phyloP scores from a whole-genome alignment of 2,329 filamentous ascomycete genomes.

The Tricladium varicosporioides region DNA sequence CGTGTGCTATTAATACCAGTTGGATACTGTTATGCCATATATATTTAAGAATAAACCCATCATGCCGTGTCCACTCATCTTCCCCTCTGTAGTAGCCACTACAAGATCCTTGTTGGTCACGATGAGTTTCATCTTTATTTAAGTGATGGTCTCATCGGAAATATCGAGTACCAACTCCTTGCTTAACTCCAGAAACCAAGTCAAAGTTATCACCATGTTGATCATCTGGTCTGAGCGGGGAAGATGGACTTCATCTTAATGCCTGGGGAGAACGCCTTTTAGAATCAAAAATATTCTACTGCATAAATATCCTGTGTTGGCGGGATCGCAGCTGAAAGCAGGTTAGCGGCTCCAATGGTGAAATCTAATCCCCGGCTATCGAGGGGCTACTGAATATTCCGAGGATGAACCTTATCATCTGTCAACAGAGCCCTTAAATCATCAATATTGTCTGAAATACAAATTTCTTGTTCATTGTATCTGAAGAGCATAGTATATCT shows the following conservation, averaged over 20 bases:
- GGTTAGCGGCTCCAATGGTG: not conserved
- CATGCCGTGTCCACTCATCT: slow-evolving; percentile 62
- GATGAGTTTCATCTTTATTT: slow-evolving; percentile 68
- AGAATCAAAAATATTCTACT: not conserved
- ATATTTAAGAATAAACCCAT: slow-evolving; percentile 41
- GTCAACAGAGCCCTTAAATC: no score
- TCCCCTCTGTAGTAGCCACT: slow-evolving; percentile 73
- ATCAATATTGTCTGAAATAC: no score
- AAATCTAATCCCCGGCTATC: not conserved
- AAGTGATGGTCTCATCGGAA: slow-evolving; percentile 67
- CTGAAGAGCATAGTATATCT: no score
- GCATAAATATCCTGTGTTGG: not conserved
- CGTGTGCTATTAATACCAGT: slow-evolving; percentile 41
- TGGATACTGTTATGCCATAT: no score
- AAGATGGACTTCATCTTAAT: slow-evolving; percentile 77
- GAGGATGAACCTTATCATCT: no score
- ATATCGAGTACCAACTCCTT: slow-evolving; percentile 78
- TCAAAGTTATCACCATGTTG: slow-evolving; percentile 73
- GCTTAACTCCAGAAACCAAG: slow-evolving; percentile 79
- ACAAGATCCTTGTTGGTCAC: slow-evolving; percentile 77
- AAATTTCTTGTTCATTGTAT: no score
- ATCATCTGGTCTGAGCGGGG: slow-evolving; percentile 69
- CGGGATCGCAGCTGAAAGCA: not conserved
- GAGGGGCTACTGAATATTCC: no score
- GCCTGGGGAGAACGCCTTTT: slow-evolving; percentile 6